Base-by-base conservation (phyloP, 306 rosid genomes). In the Prunus mira region DNA sequence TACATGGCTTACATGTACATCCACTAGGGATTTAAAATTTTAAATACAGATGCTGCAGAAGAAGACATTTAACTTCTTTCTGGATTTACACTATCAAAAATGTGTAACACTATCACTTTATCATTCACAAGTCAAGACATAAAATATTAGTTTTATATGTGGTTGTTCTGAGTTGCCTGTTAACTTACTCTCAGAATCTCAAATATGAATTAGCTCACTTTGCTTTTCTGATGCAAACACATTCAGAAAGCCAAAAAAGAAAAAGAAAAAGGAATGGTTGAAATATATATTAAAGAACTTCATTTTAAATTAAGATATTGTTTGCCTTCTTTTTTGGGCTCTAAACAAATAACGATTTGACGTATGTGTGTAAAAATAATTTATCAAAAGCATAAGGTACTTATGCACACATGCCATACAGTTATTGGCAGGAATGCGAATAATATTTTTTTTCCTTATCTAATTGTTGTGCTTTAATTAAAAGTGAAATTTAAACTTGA, bases 61-160 rank as follows among this genome's bases (percentile, higher is more conserved):
- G 61, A 71, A 72, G 79, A 80, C 88, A 56, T 20, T 20, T 50
- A 43, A 82, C 77, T 81, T 81, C 83, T 81, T 81, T 80, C 71
- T 74, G 66, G 38, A 78, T 63, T 57, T 77, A n/a, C 73, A 71
- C 62, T 8, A 34, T 2, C 49, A 52, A 38, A 38, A 3, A 63
- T 63, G 45, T 9, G 22, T 10, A 12, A 25, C 65, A 38, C 15
- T 10, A 11, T 0, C 69, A 19, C 69, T 34, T 65, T 65, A 7
- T 65, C 47, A 65, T 32, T 69, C 30, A 18, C 61, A 74, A 82
- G 69, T 73, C 56, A 41, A 62, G 41, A 83, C 73, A 71, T 18
- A 55, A 57, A 28, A 60, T 7, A 17, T 25, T 18, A 50, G 1
- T 65, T 49, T 58, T 70, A 34, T 51, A 28, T 74, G 41, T 73